Percentiles rank a stretch among this genome's conserved stretches.
Evolutionary conservation across 78 protist species (phyloP).

Genomic region (Thecamonas trahens): DNA sequence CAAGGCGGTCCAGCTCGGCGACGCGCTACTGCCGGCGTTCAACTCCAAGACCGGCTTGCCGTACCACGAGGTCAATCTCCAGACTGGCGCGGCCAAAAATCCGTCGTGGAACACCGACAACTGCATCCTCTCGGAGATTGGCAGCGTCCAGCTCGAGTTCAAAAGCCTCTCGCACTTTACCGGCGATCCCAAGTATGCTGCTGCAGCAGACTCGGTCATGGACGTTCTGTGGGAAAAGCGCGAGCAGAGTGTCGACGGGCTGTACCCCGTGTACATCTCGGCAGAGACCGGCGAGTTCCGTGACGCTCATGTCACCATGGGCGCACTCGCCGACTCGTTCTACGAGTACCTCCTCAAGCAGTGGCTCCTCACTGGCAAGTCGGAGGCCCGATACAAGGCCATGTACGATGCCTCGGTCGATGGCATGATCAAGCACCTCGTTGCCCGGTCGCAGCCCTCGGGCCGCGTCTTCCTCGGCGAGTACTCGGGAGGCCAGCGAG

Average conservation of each 20-base stretch:
- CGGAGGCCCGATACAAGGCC: neutral
- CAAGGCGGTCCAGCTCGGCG: slow-evolving; percentile 35
- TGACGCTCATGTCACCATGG: slow-evolving; percentile 13
- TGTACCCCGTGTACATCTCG: neutral
- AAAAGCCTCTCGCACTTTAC: slow-evolving; percentile 25
- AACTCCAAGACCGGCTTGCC: slow-evolving; percentile 49
- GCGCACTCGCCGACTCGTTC: slow-evolving; percentile 46
- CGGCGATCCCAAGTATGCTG: slow-evolving; percentile 14
- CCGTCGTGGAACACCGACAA: neutral
- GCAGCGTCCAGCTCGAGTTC: slow-evolving; percentile 72
- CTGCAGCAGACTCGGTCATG: neutral
- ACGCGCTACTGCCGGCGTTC: slow-evolving; percentile 38
- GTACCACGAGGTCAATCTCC: neutral
- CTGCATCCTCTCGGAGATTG: slow-evolving; percentile 56
- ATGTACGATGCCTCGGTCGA: slow-evolving; percentile 1
- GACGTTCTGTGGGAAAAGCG: neutral
- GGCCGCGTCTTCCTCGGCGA: neutral
- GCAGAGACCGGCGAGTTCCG: neutral
- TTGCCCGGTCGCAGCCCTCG: neutral
- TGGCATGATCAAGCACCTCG: slow-evolving; percentile 4
- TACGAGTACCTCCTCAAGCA: slow-evolving; percentile 58
- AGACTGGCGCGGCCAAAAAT: neutral
- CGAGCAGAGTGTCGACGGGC: neutral
- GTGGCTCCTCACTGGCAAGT: slow-evolving; percentile 7
- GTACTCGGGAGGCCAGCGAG: too few species aligned